phyloP scores from a whole-genome alignment of 2,329 filamentous ascomycete species.

The Fusarium armeniacum region DNA sequence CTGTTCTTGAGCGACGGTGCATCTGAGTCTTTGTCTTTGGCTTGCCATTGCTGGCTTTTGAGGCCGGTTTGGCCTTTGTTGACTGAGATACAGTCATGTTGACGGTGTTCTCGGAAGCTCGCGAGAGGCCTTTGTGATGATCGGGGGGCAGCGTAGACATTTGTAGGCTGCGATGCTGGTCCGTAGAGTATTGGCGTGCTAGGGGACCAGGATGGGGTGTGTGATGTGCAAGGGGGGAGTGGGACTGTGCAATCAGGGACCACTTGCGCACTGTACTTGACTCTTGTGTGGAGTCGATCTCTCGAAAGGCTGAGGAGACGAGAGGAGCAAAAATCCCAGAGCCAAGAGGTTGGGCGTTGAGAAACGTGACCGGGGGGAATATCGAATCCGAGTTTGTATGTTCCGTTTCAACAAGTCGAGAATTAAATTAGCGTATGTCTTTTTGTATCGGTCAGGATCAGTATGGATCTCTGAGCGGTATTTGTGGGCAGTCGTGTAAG shows the following conservation, averaged over 20 bases:
- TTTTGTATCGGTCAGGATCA: conserved; percentile 47
- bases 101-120: conserved; percentile 61
- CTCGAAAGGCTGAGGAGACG: conserved; percentile 50
- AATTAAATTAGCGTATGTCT: conserved; percentile 52
- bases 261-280: conserved; percentile 22
- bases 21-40: conserved; percentile 83
- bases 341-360: conserved; percentile 47
- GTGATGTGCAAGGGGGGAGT: conserved; percentile 41
- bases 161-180: conserved; percentile 61
- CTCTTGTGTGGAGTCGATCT: conserved; percentile 48
- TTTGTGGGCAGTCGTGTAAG: conserved; percentile 45
- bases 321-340: conserved; percentile 44
- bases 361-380: conserved; percentile 41
- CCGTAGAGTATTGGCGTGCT: conserved; percentile 49
- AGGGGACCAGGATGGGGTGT: conserved; percentile 48
- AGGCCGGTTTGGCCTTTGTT: conserved; percentile 70
- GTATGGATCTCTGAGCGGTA: conserved; percentile 47
- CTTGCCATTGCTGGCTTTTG: conserved; percentile 67
- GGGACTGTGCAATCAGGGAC: conserved; percentile 42
- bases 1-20: conserved; percentile 94
- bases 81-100: conserved; percentile 74
- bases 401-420: conserved; percentile 46
- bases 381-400: conserved; percentile 42
- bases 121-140: conserved; percentile 65
- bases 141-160: conserved; percentile 77